A percentile compares a stretch with the other conserved stretches of the same genome.
Conservation (phyloP, 805 yeast genomes). For the Pichia ethanolica region DNA sequence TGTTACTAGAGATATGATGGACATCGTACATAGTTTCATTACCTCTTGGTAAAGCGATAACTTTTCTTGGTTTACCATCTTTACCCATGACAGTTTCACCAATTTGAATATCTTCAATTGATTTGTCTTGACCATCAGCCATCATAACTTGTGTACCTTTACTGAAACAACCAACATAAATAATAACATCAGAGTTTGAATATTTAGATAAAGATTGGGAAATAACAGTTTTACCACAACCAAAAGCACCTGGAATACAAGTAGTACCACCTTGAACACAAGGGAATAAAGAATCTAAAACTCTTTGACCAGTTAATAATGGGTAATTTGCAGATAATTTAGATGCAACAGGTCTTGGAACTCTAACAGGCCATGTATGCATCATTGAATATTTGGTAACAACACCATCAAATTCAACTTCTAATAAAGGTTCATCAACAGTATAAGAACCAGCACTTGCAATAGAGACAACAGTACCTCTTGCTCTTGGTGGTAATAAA, state of each 20-base stretch:
- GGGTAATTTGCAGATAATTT: conserved; percentile 92
- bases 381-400: conserved; percentile 79
- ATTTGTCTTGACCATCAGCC: conserved; percentile 31
- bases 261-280: conserved; percentile 99
- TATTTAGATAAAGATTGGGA: conserved; percentile 75
- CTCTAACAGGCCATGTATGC: conserved; percentile 99
- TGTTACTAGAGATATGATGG: conserved; percentile 3
- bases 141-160: conserved; percentile 29
- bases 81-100: conserved; percentile 11
- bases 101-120: conserved; percentile 1
- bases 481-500: conserved; percentile 93
- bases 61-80: conserved; percentile 25
- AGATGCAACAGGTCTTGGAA: conserved; percentile 97
- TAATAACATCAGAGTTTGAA: conserved; percentile 94
- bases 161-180: conserved; percentile 75
- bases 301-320: conserved; percentile 97
- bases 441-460: conserved; percentile 88
- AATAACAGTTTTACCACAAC: conserved; percentile 72
- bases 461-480: conserved; percentile 90
- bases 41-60: conserved; percentile 37
- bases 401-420: conserved; percentile 90
- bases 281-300: conserved; percentile 93
- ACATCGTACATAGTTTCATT: conserved; percentile 35
- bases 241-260: conserved; percentile 99
- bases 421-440: conserved; percentile 83